These are phyloP conservation scores for Megacollybia marginata DNA, from an alignment of 768 basidiomycete genomes.

Conservation along the genomic window DNA sequence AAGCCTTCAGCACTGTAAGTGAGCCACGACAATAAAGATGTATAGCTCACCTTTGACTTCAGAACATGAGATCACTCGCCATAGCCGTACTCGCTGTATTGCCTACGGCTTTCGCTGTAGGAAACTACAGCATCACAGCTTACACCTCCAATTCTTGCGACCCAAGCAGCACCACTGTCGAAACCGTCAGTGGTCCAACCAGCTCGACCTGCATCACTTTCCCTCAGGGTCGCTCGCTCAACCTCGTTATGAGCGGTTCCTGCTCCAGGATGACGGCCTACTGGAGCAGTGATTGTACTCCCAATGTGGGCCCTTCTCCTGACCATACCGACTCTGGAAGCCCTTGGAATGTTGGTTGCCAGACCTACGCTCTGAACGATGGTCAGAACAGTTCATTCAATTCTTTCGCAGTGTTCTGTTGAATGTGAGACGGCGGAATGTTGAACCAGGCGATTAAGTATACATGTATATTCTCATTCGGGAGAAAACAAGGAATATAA, in stretches of 20 bases:
- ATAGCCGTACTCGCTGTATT: background rate
- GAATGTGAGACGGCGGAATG: background rate
- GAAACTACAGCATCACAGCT: background rate
- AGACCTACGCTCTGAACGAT: slow-evolving; percentile 2
- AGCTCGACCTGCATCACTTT: slow-evolving; percentile 3
- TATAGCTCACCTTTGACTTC: too few relatives aligned
- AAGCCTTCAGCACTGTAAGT: too few relatives aligned
- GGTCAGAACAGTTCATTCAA: slow-evolving; percentile 5
- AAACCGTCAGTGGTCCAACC: slow-evolving; percentile 1
- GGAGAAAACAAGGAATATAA: background rate
- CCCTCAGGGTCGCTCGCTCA: slow-evolving; percentile 4
- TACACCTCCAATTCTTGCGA: background rate
- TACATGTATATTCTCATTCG: background rate
- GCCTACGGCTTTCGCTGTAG: background rate
- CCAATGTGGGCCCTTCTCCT: background rate
- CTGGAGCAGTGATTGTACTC: slow-evolving; percentile 1
- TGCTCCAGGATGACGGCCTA: slow-evolving; percentile 5
- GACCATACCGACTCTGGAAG: slow-evolving; percentile 3
- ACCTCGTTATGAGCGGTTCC: slow-evolving; percentile 1
- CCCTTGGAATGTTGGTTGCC: slow-evolving; percentile 4
- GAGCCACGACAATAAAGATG: too few relatives aligned
- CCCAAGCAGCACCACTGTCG: background rate
- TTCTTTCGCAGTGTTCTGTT: slow-evolving; percentile 26
- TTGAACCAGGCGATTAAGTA: too few relatives aligned
- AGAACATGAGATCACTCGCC: background rate